Conservation (phyloP, 1,139 yeast species). For the Debaryomyces subglobosus region DNA sequence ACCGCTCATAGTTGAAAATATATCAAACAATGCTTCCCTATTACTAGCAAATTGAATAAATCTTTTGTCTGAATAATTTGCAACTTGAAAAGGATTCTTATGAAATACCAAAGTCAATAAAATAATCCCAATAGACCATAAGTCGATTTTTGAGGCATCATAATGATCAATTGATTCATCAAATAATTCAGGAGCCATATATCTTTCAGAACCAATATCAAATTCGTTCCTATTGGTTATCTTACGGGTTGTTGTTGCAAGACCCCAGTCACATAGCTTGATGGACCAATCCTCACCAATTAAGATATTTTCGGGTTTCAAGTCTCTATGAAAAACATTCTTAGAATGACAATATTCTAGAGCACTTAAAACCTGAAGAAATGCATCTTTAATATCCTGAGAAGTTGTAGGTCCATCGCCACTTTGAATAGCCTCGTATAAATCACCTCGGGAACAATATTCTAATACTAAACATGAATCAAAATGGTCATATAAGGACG, state of each 20-base stretch:
- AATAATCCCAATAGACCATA: constrained; percentile 93
- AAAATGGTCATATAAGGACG: constrained; percentile 72
- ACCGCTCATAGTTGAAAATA: constrained; percentile 85
- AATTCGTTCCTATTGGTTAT: constrained; percentile 64
- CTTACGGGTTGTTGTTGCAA: constrained; percentile 68
- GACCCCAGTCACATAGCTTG: constrained; percentile 89
- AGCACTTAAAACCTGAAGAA: constrained; percentile 76
- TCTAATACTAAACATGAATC: constrained; percentile 83
- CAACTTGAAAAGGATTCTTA: constrained; percentile 85
- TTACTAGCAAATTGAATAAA: constrained; percentile 86
- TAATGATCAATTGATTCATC: constrained; percentile 64
- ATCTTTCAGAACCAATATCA: constrained; percentile 92
- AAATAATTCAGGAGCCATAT: constrained; percentile 95
- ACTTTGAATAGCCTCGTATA: constrained; percentile 87
- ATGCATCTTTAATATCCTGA: constrained; percentile 72
- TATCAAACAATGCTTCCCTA: constrained; percentile 89
- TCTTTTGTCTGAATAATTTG: constrained; percentile 81
- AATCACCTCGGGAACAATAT: constrained; percentile 88
- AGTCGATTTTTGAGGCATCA: constrained; percentile 84
- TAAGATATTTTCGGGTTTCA: constrained; percentile 87
- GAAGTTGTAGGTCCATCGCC: constrained; percentile 82
- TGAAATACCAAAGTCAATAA: constrained; percentile 85
- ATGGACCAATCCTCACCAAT: constrained; percentile 79
- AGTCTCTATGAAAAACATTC: constrained; percentile 82
- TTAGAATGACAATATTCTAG: constrained; percentile 74